Evolutionary conservation across 805 yeast genomes (phyloP), one percentile per base, ranked within the genome.

Genomic region (Lachancea quebecensis): DNA sequence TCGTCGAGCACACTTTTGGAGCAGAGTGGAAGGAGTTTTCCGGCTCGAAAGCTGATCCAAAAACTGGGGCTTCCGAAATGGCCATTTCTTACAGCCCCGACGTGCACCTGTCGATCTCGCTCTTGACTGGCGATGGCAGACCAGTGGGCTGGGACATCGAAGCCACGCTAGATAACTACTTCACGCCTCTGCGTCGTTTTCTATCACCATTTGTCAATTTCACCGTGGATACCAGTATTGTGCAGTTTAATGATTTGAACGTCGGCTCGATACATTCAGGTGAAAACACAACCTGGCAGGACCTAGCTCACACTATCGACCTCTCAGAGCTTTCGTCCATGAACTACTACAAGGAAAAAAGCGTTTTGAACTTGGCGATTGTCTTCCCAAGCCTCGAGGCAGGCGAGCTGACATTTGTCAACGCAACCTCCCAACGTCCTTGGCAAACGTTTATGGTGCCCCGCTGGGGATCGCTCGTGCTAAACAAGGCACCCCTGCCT

Each of bases 81-180:
- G 57, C 71, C 0, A 54, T 69, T 15, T 54, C 62, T 9, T 69
- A 70, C 48, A 59, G 84, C 2, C 81, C 91, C 3, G 67, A 75
- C 30, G 81, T 83, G 51, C 93, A 87, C 57, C 55, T 91, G n/a
- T 81, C 89, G 2, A 73, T 89, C 49, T 82, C 88, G 17, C 68
- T 90, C 46, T 66, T 90, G 42, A 75, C 78, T 21, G 95, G 93
- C 41, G 80, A 78, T 49, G 84, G 85, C 0, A 64, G 69, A 14
- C 78, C 82, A 2, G 68, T 86, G 8, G 70, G 70, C 3, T 91
- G 97, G 96, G 86, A 85, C 31, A 77, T 86, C 38, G 80, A 75
- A 11, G 48, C 64, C 1, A 75, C 84, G 4, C 54, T 82, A 10
- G 58, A 70, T n/a, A 55, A 62, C 14, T 62, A 68, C 47, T 78